Evolutionary conservation across 2,329 filamentous ascomycete species (phyloP).

Genomic region (Cladosporium sp.): DNA sequence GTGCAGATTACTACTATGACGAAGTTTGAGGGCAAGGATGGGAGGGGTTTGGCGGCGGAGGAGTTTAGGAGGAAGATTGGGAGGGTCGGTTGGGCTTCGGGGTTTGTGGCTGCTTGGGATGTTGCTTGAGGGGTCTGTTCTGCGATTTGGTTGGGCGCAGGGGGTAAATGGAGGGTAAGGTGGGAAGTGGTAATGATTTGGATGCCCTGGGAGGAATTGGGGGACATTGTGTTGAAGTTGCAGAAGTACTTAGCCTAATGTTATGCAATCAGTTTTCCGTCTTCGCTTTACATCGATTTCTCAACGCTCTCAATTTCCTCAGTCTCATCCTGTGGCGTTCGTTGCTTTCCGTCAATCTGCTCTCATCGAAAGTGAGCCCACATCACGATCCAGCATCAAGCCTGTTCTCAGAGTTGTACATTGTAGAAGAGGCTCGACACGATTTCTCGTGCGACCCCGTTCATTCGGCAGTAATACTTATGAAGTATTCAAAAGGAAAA

Average conservation of each 20-base stretch:
- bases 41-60: slow-evolving; percentile 46
- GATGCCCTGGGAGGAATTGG: too few species aligned
- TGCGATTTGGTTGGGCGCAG: too few species aligned
- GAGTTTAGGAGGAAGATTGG: slow-evolving; percentile 47
- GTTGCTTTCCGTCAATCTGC: too few species aligned
- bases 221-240: too few species aligned
- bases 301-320: too few species aligned
- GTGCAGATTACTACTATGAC: slow-evolving; percentile 61
- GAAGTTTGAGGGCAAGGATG: slow-evolving; percentile 46
- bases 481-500: slow-evolving; percentile 13
- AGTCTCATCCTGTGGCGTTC: too few species aligned
- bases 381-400: too few species aligned
- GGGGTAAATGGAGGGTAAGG: too few species aligned
- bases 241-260: too few species aligned
- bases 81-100: slow-evolving; percentile 45
- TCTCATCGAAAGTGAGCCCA: too few species aligned
- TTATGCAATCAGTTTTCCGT: too few species aligned
- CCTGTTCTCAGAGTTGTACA: not conserved
- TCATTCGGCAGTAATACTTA: slow-evolving; percentile 13
- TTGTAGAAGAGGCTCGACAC: not conserved
- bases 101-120: slow-evolving; percentile 49
- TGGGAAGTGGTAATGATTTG: not conserved
- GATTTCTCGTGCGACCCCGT: not conserved
- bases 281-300: too few species aligned
- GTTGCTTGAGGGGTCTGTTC: slow-evolving; percentile 8